Evolutionary conservation across 257 asterid genomes (phyloP).

Genomic region (Plantago major): DNA sequence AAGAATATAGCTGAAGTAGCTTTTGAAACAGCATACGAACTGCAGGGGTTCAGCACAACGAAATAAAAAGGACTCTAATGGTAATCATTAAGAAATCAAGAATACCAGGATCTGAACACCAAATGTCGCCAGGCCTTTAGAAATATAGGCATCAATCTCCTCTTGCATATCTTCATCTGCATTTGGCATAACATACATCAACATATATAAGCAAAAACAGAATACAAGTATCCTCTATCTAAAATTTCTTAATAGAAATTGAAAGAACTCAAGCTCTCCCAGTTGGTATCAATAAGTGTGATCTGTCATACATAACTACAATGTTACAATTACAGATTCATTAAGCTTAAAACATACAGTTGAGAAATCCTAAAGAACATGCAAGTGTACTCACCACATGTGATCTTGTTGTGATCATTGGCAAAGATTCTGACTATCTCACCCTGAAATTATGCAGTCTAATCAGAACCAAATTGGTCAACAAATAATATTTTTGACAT

Average conservation of each 20-base stretch:
- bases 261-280: neutral
- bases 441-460: slow-evolving; percentile 54
- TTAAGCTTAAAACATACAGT: neutral
- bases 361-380: slow-evolving; percentile 1
- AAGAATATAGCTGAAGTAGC: slow-evolving; percentile 1
- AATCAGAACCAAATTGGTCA: neutral
- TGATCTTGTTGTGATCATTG: slow-evolving; percentile 85
- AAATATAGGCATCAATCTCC: slow-evolving; percentile 69
- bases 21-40: neutral
- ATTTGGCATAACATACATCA: slow-evolving; percentile 29
- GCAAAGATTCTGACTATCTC: slow-evolving; percentile 89
- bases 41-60: neutral
- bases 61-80: slow-evolving; percentile 7
- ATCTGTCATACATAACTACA: neutral
- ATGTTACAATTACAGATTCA: neutral
- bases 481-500: neutral
- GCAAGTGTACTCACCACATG: slow-evolving; percentile 73
- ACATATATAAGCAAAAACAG: slow-evolving; percentile 17
- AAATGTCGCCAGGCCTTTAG: slow-evolving; percentile 72
- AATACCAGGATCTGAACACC: slow-evolving; percentile 70
- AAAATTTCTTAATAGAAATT: neutral
- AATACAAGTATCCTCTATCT: slow-evolving; percentile 3
- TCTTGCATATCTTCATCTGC: slow-evolving; percentile 88
- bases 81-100: slow-evolving; percentile 16
- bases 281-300: neutral